Percentiles rank a stretch among this genome's conserved stretches.
These are phyloP conservation scores for Myriosclerotinia duriaeana DNA, from an alignment of 2,329 filamentous ascomycete genomes.

Conservation along the genomic window DNA sequence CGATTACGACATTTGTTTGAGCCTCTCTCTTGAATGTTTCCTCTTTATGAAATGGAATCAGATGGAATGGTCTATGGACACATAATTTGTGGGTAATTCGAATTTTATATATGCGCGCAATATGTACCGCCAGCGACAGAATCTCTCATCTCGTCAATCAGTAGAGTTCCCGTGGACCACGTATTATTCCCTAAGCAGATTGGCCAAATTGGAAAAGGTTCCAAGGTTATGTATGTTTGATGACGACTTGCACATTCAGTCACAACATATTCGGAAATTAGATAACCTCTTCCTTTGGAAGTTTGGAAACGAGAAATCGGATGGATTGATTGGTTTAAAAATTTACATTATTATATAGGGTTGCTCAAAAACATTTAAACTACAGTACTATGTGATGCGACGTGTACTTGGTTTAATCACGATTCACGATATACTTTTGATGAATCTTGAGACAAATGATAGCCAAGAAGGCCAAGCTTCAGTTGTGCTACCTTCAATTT, in stretches of 20 bases:
- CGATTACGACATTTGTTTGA: conserved; percentile 8
- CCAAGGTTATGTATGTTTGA: neutral
- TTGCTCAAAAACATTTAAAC: no score
- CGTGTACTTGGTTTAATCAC: conserved; percentile 1
- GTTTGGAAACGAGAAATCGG: neutral
- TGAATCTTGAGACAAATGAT: neutral
- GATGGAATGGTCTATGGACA: conserved; percentile 2
- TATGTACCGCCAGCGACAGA: neutral
- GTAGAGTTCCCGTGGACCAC: neutral
- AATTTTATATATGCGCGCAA: conserved; percentile 13
- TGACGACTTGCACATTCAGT: neutral
- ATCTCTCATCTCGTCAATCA: conserved; percentile 2
- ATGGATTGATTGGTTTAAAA: neutral
- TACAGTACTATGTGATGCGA: neutral
- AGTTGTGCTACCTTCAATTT: conserved; percentile 11
- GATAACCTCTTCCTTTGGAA: neutral
- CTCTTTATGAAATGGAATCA: conserved; percentile 1
- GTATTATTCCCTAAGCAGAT: conserved; percentile 6
- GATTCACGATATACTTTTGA: conserved; percentile 7
- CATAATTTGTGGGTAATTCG: conserved; percentile 7
- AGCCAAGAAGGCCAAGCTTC: conserved; percentile 21
- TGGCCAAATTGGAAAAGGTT: neutral
- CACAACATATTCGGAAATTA: conserved; percentile 14
- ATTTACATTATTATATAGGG: neutral
- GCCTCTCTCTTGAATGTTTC: neutral